These are phyloP conservation scores for Claviceps cyperi DNA, from an alignment of 2,329 filamentous ascomycete species.

Conservation along the genomic window DNA sequence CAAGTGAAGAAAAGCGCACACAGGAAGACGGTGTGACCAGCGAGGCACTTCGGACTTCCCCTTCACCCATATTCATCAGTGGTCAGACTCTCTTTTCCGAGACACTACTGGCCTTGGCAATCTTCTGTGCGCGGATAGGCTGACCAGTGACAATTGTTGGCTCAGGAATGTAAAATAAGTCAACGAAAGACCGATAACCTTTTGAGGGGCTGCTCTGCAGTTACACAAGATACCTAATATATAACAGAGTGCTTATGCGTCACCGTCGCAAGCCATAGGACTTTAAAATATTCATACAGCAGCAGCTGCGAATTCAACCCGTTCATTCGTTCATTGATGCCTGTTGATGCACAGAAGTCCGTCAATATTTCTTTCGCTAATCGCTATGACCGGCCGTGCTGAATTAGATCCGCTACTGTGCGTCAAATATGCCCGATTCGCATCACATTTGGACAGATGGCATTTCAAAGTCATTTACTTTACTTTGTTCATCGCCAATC, in stretches of 20 bases:
- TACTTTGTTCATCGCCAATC: slow-evolving; percentile 28
- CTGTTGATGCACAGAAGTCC: too few relatives aligned
- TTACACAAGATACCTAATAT: too few relatives aligned
- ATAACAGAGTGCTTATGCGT: too few relatives aligned
- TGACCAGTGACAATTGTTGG: background rate
- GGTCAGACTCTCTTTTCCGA: background rate
- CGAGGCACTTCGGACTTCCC: too few relatives aligned
- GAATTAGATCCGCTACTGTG: slow-evolving; percentile 18
- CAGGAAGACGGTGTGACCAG: background rate
- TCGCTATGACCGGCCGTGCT: background rate
- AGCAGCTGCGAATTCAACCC: too few relatives aligned
- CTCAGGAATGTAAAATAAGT: too few relatives aligned
- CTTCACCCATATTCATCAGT: background rate
- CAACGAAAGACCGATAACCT: too few relatives aligned
- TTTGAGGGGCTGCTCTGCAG: background rate
- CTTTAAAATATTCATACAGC: too few relatives aligned
- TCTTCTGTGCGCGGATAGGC: background rate
- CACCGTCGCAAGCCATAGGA: too few relatives aligned
- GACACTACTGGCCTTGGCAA: slow-evolving; percentile 2
- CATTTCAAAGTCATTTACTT: slow-evolving; percentile 34
- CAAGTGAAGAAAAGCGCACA: background rate
- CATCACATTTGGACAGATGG: slow-evolving; percentile 24
- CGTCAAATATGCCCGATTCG: slow-evolving; percentile 28
- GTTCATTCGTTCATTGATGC: too few relatives aligned
- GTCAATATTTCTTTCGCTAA: too few relatives aligned